Evolutionary conservation across 2,329 filamentous ascomycete genomes (phyloP).

Genomic region (Claviceps spartinae): DNA sequence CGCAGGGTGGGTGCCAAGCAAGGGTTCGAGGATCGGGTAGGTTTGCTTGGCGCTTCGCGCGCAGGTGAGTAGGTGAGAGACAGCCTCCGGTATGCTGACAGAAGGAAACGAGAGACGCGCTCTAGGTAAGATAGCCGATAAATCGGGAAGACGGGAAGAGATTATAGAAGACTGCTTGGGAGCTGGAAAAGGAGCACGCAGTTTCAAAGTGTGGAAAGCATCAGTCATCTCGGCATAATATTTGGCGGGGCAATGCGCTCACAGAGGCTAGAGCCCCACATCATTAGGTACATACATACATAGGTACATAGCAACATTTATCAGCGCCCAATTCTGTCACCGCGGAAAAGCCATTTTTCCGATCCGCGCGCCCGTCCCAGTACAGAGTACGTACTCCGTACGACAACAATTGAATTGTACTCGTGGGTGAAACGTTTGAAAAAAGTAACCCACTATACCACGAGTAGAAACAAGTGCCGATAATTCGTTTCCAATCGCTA

Average conservation of each 20-base stretch:
- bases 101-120: background rate
- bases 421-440: too few relatives aligned
- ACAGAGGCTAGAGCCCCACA: background rate
- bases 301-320: too few relatives aligned
- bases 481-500: too few relatives aligned
- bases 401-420: too few relatives aligned
- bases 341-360: too few relatives aligned
- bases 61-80: background rate
- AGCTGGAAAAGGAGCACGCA: background rate
- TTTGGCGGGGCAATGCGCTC: conserved; percentile 20
- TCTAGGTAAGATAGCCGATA: background rate
- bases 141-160: background rate
- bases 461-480: too few relatives aligned
- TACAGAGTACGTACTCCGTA: too few relatives aligned
- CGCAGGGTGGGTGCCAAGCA: background rate
- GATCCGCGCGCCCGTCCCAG: too few relatives aligned
- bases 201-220: conserved; percentile 10
- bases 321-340: too few relatives aligned
- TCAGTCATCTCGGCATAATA: conserved; percentile 7
- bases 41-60: background rate
- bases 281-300: too few relatives aligned
- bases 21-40: background rate
- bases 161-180: background rate
- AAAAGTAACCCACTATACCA: too few relatives aligned
- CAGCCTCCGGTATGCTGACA: background rate